phyloP scores from a whole-genome alignment of 2,329 filamentous ascomycete species.

The Thermothelomyces thermophilus region DNA sequence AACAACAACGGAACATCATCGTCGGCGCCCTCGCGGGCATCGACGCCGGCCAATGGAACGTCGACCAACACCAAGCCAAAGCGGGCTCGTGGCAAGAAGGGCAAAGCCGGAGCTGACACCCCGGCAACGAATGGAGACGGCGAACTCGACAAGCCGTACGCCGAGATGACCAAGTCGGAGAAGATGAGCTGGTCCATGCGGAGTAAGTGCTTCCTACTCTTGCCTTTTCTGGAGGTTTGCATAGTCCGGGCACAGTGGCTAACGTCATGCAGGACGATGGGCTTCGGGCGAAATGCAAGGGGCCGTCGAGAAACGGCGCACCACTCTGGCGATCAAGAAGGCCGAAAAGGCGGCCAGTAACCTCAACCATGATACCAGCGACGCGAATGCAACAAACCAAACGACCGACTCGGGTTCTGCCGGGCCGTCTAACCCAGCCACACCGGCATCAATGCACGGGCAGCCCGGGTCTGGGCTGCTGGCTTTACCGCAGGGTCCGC shows the following conservation, averaged over 20 bases:
- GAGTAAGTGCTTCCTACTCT: conserved; percentile 37
- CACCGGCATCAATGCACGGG: conserved; percentile 13
- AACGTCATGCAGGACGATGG: conserved; percentile 23
- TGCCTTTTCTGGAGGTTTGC: not conserved
- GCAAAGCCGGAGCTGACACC: not conserved
- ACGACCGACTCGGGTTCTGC: conserved; percentile 14
- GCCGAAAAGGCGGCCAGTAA: conserved; percentile 19
- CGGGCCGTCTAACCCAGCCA: conserved; percentile 15
- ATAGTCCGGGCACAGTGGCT: not conserved
- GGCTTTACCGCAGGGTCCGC: conserved; percentile 12
- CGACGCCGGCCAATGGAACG: conserved; percentile 16
- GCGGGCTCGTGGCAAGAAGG: conserved; percentile 17
- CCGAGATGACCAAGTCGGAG: conserved; percentile 57
- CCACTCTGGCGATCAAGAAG: conserved; percentile 25
- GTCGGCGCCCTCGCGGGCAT: conserved; percentile 15
- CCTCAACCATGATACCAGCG: not conserved
- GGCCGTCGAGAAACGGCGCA: conserved; percentile 25
- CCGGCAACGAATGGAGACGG: conserved; percentile 2
- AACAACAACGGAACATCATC: conserved; percentile 22
- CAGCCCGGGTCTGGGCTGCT: conserved; percentile 7
- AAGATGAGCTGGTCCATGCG: conserved; percentile 63
- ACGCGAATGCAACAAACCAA: not conserved
- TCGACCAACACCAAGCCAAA: conserved; percentile 14
- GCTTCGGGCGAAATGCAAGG: conserved; percentile 26
- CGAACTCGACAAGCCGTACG: conserved; percentile 46